Evolutionary conservation across 192 early-diverging fungal species (phyloP).

Genomic region (Linnemannia hyalina): DNA sequence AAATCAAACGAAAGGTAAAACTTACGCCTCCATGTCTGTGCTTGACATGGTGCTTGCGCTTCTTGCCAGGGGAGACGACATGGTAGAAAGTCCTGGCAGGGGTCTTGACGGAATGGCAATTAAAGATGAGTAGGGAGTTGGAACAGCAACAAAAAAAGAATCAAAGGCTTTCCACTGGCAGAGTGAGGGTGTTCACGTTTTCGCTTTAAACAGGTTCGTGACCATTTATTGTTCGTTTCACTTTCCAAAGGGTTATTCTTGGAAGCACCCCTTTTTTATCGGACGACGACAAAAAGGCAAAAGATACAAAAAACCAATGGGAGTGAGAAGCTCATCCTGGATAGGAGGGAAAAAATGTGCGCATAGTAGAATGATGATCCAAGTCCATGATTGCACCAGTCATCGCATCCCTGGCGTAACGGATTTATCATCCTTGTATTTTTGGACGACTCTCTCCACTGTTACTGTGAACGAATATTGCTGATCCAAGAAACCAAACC

Average conservation of each 20-base stretch:
- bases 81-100: slow-evolving; percentile 11
- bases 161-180: not conserved
- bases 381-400: not conserved
- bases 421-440: not conserved
- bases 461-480: not conserved
- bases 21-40: slow-evolving; percentile 56
- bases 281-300: not conserved
- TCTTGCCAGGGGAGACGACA: slow-evolving; percentile 46
- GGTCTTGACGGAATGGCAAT: not conserved
- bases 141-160: not conserved
- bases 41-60: slow-evolving; percentile 47
- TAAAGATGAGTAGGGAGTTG: not conserved
- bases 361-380: not conserved
- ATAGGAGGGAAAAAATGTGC: no score
- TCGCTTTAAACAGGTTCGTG: not conserved
- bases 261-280: not conserved
- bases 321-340: not conserved
- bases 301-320: not conserved
- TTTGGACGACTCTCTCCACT: not conserved
- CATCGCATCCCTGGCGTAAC: not conserved
- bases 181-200: not conserved
- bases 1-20: slow-evolving; percentile 17
- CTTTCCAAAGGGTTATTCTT: not conserved
- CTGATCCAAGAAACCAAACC: not conserved
- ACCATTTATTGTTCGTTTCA: not conserved